phyloP scores from a whole-genome alignment of 1,139 yeast species.

The Schwanniomyces etchellsii region DNA sequence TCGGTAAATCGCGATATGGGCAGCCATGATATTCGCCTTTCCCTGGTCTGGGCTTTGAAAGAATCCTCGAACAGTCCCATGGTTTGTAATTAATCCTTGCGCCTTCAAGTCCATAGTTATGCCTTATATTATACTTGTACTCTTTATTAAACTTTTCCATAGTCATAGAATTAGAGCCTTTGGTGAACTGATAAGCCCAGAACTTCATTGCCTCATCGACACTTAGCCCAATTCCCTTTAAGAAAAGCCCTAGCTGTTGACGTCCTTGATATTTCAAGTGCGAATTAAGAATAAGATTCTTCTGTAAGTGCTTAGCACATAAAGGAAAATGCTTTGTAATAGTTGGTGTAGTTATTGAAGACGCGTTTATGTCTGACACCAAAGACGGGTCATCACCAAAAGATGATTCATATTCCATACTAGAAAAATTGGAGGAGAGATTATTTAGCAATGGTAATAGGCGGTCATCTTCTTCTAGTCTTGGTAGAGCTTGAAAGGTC shows the following conservation, averaged over 20 bases:
- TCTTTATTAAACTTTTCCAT: constrained; percentile 81
- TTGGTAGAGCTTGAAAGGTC: constrained; percentile 76
- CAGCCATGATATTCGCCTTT: constrained; percentile 84
- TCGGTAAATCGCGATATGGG: constrained; percentile 74
- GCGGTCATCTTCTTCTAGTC: constrained; percentile 89
- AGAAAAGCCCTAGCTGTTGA: constrained; percentile 75
- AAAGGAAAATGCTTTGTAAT: constrained; percentile 71
- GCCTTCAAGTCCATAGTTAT: constrained; percentile 89
- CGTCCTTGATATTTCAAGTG: constrained; percentile 83
- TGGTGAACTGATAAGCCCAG: constrained; percentile 74
- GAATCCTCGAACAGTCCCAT: constrained; percentile 74
- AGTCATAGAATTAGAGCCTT: constrained; percentile 42
- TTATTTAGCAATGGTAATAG: constrained; percentile 77
- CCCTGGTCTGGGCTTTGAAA: constrained; percentile 67
- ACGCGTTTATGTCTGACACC: constrained; percentile 56
- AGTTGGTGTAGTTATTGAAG: constrained; percentile 50
- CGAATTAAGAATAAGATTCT: constrained; percentile 50
- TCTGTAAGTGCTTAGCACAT: constrained; percentile 70
- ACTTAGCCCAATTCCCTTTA: constrained; percentile 82
- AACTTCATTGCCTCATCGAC: constrained; percentile 85
- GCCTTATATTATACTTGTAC: constrained; percentile 81
- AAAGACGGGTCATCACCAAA: constrained; percentile 25
- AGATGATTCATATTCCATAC: constrained; percentile 44
- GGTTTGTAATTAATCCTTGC: constrained; percentile 81
- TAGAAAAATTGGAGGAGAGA: constrained; percentile 67